Evolutionary conservation across 495 filamentous ascomycete genomes (phyloP).

Genomic region (Mycothermus thermophilus): DNA sequence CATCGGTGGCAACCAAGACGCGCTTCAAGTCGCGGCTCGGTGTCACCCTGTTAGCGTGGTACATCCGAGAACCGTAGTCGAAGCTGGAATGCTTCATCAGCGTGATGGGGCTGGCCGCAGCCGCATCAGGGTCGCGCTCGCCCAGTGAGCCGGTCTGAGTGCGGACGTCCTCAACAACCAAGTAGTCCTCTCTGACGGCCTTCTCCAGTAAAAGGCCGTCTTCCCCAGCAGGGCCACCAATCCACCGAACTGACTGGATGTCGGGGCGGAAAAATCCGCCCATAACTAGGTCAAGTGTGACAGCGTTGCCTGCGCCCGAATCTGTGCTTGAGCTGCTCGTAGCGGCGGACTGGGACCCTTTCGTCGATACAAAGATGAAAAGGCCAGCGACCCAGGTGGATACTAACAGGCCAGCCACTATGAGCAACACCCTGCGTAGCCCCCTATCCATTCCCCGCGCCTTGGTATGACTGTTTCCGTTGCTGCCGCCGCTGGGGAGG

Average conservation of each 20-base stretch:
- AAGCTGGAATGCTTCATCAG: conserved; percentile 62
- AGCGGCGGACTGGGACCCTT: conserved; percentile 51
- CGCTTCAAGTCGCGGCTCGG: conserved; percentile 75
- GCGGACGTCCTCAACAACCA: conserved; percentile 80
- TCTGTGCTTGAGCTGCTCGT: conserved; percentile 40
- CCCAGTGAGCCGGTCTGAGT: conserved; percentile 22
- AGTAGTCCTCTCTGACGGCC: conserved; percentile 46
- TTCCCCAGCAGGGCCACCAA: conserved; percentile 68
- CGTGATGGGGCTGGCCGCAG: conserved; percentile 38
- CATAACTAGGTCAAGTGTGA: conserved; percentile 73
- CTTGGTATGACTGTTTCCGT: conserved; percentile 5
- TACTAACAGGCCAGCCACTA: conserved; percentile 50
- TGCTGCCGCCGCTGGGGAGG: conserved; percentile 16
- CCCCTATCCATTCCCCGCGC: conserved; percentile 42
- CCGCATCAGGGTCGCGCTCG: conserved; percentile 20
- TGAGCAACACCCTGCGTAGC: conserved; percentile 51
- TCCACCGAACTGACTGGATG: conserved; percentile 72
- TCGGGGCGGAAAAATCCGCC: conserved; percentile 53
- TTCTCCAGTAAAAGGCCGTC: conserved; percentile 72
- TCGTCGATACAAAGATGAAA: conserved; percentile 53
- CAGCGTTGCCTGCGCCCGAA: conserved; percentile 55
- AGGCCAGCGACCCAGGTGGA: conserved; percentile 73
- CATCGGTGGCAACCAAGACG: conserved; percentile 62
- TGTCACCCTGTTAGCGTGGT: conserved; percentile 45
- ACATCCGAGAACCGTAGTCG: conserved; percentile 34